Evolutionary conservation across 768 basidiomycete genomes (phyloP), one percentile per base, ranked within the genome.

Genomic region (Hygrocybe punicea): DNA sequence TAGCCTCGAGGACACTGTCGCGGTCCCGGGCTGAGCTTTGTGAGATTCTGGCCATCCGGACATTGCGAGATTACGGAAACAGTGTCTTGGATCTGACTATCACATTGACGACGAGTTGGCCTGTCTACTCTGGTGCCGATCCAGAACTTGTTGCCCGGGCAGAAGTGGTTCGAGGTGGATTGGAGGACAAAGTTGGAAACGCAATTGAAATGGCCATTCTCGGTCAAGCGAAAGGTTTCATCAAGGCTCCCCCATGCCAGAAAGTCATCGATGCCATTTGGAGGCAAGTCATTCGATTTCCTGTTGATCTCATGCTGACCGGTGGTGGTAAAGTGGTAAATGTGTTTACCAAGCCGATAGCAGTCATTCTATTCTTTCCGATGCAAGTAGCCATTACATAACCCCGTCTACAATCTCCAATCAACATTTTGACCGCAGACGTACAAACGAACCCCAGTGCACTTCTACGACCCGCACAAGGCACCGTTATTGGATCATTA

Each of bases 401-500:
- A 16, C 17, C 10, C 40, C 55, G 47, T 29, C n/a, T n/a, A n/a
- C n/a, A n/a, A n/a, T 45, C 37, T 17, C 47, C 16, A 24, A 46
- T 35, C 16, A 9, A 48, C 24, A 53, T 36, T 52, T 6, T 59
- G 21, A 29, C 17, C 7, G 17, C 60, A 95, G 93, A 94, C 91
- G 24, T 98, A 98, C 72, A 97, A 97, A 76, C 82, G 87, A 48
- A 91, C 83, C 23, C 93, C 95, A 10, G 82, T 97, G 34, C 91
- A 94, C 69, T 89, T 96, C 63, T 97, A 98, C 69, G 93, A 98
- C 67, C 94, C 94, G 2, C 88, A 93, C 66, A 91, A 86, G 68
- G 94, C 94, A 0, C 92, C 94, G 16, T 70, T 97, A n/a, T 81
- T 98, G 6, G 93, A 98, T 67, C 94, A 98, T 71, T 98, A 97